Conservation (phyloP, 1,284 basidiomycete genomes). For the Sanghuangporus baumii region DNA sequence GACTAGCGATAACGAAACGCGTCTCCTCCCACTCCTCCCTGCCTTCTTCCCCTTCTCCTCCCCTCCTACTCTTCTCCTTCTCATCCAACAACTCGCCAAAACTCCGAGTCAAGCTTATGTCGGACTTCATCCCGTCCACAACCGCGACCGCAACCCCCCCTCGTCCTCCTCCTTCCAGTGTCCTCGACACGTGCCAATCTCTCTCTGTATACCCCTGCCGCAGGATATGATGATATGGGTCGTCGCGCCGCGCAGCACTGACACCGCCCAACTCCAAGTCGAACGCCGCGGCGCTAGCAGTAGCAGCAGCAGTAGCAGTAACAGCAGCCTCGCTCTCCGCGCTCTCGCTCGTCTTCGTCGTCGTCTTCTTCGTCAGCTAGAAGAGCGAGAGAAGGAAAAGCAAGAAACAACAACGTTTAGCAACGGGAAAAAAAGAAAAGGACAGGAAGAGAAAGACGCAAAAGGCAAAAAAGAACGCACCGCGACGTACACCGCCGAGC, state of each 20-base stretch:
- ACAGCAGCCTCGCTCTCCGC: background rate
- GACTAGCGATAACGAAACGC: background rate
- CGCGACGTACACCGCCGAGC: constrained; percentile 55
- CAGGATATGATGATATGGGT: background rate
- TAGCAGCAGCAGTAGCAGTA: background rate
- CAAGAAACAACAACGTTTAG: background rate
- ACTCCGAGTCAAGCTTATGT: no score
- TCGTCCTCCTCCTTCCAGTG: no score
- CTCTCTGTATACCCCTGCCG: background rate
- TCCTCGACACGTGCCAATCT: no score
- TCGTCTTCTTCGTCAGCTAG: constrained; percentile 8
- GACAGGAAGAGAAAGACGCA: background rate
- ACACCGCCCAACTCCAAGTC: background rate
- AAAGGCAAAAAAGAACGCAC: constrained; percentile 26
- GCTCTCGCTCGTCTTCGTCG: constrained; percentile 2
- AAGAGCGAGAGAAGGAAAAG: background rate
- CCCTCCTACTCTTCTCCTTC: no score
- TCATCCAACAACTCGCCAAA: no score
- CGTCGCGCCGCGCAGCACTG: constrained; percentile 2
- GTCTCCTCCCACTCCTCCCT: background rate
- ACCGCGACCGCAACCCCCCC: no score
- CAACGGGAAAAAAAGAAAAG: background rate
- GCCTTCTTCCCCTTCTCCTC: no score
- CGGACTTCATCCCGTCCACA: no score
- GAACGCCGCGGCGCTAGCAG: constrained; percentile 5